Evolutionary conservation across 2,329 filamentous ascomycete species (phyloP).

Genomic region (Gyromitra esculenta): DNA sequence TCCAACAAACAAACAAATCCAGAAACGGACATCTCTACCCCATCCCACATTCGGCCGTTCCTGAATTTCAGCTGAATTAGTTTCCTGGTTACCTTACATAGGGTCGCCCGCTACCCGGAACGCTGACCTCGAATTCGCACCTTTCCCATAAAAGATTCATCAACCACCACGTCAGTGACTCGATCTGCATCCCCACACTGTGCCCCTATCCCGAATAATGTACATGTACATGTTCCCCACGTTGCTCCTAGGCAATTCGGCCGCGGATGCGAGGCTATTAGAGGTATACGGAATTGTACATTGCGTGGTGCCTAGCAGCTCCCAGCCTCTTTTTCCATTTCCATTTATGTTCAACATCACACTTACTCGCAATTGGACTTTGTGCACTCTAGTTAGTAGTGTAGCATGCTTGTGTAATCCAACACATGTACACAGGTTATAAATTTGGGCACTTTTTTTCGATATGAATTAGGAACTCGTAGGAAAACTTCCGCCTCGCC

Average conservation of each 20-base stretch:
- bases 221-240: conserved; percentile 13
- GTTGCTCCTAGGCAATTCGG: conserved; percentile 11
- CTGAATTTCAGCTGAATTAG: background rate
- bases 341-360: background rate
- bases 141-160: conserved; percentile 3
- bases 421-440: conserved; percentile 18
- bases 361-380: conserved; percentile 26
- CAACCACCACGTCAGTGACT: conserved; percentile 52
- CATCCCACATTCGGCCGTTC: conserved; percentile 12
- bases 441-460: conserved; percentile 24
- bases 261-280: conserved; percentile 16
- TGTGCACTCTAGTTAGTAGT: conserved; percentile 19
- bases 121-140: conserved; percentile 29
- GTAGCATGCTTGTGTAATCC: conserved; percentile 10
- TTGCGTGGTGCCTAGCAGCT: conserved; percentile 8
- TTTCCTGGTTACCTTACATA: conserved; percentile 42
- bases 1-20: conserved; percentile 18
- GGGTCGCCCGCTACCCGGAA: conserved; percentile 18
- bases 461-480: conserved; percentile 18
- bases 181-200: conserved; percentile 45
- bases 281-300: conserved; percentile 14
- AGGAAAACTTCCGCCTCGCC: background rate
- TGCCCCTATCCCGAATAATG: conserved; percentile 33
- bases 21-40: conserved; percentile 28
- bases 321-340: conserved; percentile 14